Base-by-base conservation (phyloP, 805 yeast genomes). In the Saccharomycopsis fodiens region DNA sequence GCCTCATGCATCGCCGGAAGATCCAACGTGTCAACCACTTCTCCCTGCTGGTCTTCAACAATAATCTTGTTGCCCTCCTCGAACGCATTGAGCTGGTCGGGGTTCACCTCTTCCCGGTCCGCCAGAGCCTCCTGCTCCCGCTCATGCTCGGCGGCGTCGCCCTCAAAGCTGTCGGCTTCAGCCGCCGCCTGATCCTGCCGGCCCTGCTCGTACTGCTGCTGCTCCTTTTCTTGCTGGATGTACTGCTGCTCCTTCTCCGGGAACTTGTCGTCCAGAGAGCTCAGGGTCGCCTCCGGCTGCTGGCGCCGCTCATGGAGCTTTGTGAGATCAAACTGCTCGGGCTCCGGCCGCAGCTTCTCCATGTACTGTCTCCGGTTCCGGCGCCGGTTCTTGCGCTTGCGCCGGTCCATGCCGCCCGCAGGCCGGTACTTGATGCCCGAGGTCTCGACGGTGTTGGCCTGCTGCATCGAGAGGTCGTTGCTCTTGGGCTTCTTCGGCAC, bases 41-140 rank as follows among this genome's bases (percentile, higher is more conserved):
- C 96, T 45, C 97, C 97, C 40, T 79, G 71, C 46, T 73, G 76
- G 62, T 88, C 93, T 59, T 91, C 98, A 45, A 91, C 70, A 44
- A 89, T 74, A 31, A 89, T 61, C 36, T 73, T 67, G 31, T 67
- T 56, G 21, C 95, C 96, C 54, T 87, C 95, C 39, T 76, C 77
- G 60, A 74, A 83, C 0, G 79, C 82, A 19, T 39, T 37, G 12
- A 47, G 51, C 49, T 44, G 51, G 46, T 50, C 45, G 10, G 38
- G n/a, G n/a, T 19, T 15, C 4, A 40, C 41, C 3, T 15, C 21
- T 23, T 35, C 30, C 16, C 16, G 17, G n/a, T 43, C 32, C 8
- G 3, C 6, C 13, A 13, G 8, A 10, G 6, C 17, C 20, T 19
- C 8, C 6, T 17, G 17, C 15, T 36, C 29, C 29, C 10, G 29